These are phyloP conservation scores for Nemophila menziesii DNA, from an alignment of 257 asterid species.

Conservation along the genomic window DNA sequence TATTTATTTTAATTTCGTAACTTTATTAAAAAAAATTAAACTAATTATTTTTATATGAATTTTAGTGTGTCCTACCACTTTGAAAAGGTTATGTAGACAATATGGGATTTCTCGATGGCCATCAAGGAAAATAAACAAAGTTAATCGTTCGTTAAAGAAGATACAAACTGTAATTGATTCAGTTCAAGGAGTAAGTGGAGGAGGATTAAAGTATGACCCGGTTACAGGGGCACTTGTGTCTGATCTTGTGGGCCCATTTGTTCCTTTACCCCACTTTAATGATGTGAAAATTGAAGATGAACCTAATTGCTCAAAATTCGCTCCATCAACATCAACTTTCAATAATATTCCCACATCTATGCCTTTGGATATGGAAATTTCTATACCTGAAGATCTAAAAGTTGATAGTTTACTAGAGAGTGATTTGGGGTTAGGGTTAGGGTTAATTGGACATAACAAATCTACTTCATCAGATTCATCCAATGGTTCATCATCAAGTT, in stretches of 20 bases:
- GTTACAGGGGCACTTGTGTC: slow-evolving; percentile 39
- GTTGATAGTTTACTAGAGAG: slow-evolving; percentile 15
- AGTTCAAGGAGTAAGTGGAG: slow-evolving; percentile 73
- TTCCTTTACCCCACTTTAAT: slow-evolving; percentile 20
- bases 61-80: slow-evolving; percentile 85
- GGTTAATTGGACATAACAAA: slow-evolving; percentile 30
- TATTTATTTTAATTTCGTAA: background rate
- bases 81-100: slow-evolving; percentile 79
- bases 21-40: slow-evolving; percentile 1
- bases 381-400: too few relatives aligned
- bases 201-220: slow-evolving; percentile 59
- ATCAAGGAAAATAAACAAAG: slow-evolving; percentile 79
- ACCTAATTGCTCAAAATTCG: slow-evolving; percentile 17
- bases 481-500: slow-evolving; percentile 42
- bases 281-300: slow-evolving; percentile 50
- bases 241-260: slow-evolving; percentile 5
- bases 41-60: slow-evolving; percentile 1
- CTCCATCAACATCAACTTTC: too few relatives aligned
- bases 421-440: too few relatives aligned
- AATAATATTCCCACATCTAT: too few relatives aligned
- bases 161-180: slow-evolving; percentile 66
- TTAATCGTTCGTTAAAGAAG: slow-evolving; percentile 67
- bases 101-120: slow-evolving; percentile 95
- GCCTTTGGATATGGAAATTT: slow-evolving; percentile 19
- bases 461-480: slow-evolving; percentile 59